These are phyloP conservation scores for Poa pratensis DNA, from an alignment of 176 grass and related monocot genomes.

Conservation along the genomic window DNA sequence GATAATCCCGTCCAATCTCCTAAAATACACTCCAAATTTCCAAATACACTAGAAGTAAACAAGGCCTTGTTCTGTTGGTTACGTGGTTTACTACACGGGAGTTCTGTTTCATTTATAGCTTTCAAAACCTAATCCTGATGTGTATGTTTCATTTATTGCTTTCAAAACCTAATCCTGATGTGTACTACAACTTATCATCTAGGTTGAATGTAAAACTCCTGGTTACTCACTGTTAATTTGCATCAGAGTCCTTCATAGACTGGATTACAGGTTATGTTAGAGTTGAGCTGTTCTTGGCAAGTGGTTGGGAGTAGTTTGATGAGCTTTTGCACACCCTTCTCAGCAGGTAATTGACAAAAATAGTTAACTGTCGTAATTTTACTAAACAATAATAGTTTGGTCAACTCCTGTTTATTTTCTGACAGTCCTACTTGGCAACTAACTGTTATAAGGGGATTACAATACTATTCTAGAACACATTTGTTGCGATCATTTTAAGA, in stretches of 20 bases:
- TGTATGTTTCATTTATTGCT: background rate
- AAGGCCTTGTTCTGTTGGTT: background rate
- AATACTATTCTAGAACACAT: background rate
- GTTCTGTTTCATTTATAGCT: background rate
- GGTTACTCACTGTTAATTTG: background rate
- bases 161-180: background rate
- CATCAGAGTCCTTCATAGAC: background rate
- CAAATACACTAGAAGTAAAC: too few species aligned
- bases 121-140: background rate
- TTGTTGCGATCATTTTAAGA: background rate
- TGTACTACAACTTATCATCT: background rate
- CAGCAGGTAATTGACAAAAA: background rate
- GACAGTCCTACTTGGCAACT: background rate
- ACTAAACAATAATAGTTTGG: background rate
- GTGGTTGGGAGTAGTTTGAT: background rate
- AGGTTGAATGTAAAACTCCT: background rate
- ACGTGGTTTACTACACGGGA: background rate
- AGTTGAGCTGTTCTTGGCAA: background rate
- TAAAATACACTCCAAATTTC: too few species aligned
- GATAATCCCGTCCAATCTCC: too few species aligned
- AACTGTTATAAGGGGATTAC: too few species aligned
- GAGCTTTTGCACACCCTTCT: conserved; percentile 10
- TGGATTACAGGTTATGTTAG: background rate
- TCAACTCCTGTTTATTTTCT: background rate
- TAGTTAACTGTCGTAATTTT: background rate